A percentile compares a stretch with the other conserved stretches of the same genome.
These are phyloP conservation scores for Wickerhamiella shivajii DNA, from an alignment of 805 yeast genomes.

Conservation along the genomic window DNA sequence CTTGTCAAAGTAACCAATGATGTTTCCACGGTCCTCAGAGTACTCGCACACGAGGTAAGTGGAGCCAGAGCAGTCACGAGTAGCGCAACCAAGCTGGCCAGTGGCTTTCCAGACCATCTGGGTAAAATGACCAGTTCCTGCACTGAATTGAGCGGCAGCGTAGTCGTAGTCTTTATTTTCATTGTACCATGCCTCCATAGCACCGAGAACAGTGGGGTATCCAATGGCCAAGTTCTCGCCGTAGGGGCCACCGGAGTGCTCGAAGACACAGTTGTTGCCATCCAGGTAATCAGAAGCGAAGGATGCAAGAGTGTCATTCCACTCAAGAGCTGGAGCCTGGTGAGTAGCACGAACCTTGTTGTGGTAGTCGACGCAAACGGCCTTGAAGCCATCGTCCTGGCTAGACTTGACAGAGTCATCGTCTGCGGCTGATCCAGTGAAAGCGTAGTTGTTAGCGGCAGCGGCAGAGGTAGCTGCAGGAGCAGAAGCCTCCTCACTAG, in stretches of 20 bases:
- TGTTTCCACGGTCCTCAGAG: constrained; percentile 60
- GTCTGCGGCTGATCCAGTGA: too few species aligned
- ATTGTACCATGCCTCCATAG: constrained; percentile 59
- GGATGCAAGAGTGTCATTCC: constrained; percentile 39
- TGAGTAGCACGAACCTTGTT: constrained; percentile 20
- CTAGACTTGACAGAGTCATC: too few species aligned
- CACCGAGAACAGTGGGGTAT: constrained; percentile 30
- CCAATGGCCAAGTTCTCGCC: constrained; percentile 82
- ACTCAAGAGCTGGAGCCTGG: constrained; percentile 29
- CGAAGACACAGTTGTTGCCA: constrained; percentile 35
- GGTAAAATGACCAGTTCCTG: constrained; percentile 63
- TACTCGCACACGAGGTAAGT: constrained; percentile 64
- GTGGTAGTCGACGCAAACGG: constrained; percentile 14
- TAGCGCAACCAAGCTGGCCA: constrained; percentile 56
- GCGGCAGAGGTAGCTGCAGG: too few species aligned
- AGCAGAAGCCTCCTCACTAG: too few species aligned
- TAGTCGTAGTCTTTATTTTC: constrained; percentile 43
- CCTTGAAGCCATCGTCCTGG: background rate
- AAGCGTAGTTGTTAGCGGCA: too few species aligned
- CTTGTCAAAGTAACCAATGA: constrained; percentile 9
- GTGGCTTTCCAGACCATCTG: constrained; percentile 62
- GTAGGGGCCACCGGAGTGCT: constrained; percentile 51
- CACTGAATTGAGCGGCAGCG: constrained; percentile 28
- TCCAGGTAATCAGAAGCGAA: constrained; percentile 44
- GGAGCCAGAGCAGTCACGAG: constrained; percentile 35